Percentiles rank a stretch among this genome's conserved stretches.
phyloP scores from a whole-genome alignment of 805 yeast species.

The Jamesozyma piceae region DNA sequence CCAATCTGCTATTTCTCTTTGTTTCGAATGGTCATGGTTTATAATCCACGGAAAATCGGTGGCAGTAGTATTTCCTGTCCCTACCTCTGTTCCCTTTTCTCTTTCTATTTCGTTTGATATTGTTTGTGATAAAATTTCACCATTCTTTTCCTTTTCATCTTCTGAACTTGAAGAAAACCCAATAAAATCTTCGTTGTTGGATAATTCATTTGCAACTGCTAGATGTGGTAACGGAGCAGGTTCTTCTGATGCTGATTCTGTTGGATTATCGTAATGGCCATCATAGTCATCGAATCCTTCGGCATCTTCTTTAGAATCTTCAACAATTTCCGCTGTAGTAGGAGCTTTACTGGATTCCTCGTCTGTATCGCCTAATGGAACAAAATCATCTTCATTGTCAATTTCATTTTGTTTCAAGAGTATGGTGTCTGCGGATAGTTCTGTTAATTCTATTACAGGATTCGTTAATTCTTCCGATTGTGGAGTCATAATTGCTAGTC shows the following conservation, averaged over 20 bases:
- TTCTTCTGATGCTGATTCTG: constrained; percentile 5
- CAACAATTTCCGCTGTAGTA: constrained; percentile 1
- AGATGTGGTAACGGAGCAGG: constrained; percentile 1
- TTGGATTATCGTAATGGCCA: constrained; percentile 21
- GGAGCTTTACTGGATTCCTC: constrained; percentile 1
- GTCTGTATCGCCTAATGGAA: constrained; percentile 2
- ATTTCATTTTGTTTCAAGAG: constrained; percentile 1
- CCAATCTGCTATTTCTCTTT: constrained; percentile 77
- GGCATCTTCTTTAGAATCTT: constrained; percentile 4
- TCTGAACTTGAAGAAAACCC: constrained; percentile 29
- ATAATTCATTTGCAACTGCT: constrained; percentile 2
- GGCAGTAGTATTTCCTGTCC: constrained; percentile 3
- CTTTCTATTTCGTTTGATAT: neutral
- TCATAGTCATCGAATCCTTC: constrained; percentile 24
- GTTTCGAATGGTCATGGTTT: constrained; percentile 67
- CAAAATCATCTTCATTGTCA: constrained; percentile 4
- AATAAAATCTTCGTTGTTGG: constrained; percentile 34
- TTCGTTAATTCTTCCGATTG: neutral
- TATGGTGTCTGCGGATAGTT: neutral
- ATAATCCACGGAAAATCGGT: constrained; percentile 60
- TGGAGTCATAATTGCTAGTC: neutral
- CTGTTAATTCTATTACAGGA: neutral
- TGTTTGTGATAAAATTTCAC: neutral
- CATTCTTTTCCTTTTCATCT: constrained; percentile 21
- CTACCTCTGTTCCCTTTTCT: constrained; percentile 3